Evolutionary conservation across 257 asterid species (phyloP).

Genomic region (Anisodus acutangulus): DNA sequence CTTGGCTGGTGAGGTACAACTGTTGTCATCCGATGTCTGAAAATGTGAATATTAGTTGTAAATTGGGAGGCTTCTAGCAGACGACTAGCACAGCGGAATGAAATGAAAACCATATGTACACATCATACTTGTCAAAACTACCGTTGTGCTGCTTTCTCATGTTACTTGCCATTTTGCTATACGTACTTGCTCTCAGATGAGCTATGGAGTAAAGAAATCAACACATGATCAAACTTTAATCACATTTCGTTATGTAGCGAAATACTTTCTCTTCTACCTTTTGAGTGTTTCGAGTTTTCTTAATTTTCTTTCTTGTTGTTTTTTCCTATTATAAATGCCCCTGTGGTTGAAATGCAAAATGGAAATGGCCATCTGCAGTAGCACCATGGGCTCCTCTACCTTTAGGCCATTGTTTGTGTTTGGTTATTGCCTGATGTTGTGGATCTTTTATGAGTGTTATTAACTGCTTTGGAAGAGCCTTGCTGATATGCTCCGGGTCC

Average conservation of each 20-base stretch:
- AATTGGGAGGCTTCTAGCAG: conserved; percentile 15
- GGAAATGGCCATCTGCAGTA: background rate
- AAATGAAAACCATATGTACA: conserved; percentile 35
- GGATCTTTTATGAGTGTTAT: background rate
- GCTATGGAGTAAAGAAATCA: background rate
- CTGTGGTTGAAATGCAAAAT: background rate
- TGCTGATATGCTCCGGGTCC: background rate
- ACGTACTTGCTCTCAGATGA: background rate
- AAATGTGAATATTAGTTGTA: conserved; percentile 40
- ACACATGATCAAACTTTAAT: background rate
- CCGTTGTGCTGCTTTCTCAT: background rate
- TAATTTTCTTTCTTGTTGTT: background rate
- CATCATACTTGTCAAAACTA: conserved; percentile 32
- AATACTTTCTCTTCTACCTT: background rate
- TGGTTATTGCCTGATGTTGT: background rate
- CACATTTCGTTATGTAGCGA: background rate
- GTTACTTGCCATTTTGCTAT: background rate
- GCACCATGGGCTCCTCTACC: background rate
- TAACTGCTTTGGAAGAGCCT: background rate
- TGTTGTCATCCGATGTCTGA: conserved; percentile 8
- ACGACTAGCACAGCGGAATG: background rate
- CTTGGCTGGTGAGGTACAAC: conserved; percentile 37
- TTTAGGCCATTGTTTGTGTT: background rate
- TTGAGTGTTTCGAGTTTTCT: background rate
- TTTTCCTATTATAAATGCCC: conserved; percentile 1